Percentiles rank a stretch among this genome's conserved stretches.
phyloP scores from a whole-genome alignment of 1,139 yeast genomes.

The Geotrichum australiense region DNA sequence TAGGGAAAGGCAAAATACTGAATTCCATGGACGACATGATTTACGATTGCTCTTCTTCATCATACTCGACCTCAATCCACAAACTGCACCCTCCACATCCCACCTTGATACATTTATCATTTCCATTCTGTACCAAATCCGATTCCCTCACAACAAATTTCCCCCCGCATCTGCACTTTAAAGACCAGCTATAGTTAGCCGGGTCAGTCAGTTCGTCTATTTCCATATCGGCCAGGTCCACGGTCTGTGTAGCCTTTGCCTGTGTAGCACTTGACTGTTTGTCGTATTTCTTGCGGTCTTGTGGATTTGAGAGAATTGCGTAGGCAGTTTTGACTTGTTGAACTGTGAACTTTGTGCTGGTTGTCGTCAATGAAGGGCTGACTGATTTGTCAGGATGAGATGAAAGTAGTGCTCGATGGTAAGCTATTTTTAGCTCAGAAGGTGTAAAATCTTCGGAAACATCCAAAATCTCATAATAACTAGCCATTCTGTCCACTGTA shows the following conservation, averaged over 20 bases:
- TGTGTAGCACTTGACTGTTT: slow-evolving; percentile 40
- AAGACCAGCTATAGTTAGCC: slow-evolving; percentile 38
- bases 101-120: slow-evolving; percentile 57
- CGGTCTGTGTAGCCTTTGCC: slow-evolving; percentile 44
- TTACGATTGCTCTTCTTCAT: too few species aligned
- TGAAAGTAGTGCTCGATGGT: slow-evolving; percentile 48
- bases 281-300: slow-evolving; percentile 45
- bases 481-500: not conserved
- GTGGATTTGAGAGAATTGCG: slow-evolving; percentile 40
- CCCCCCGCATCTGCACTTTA: slow-evolving; percentile 62
- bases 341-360: slow-evolving; percentile 4
- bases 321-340: slow-evolving; percentile 54
- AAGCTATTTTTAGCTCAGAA: slow-evolving; percentile 52
- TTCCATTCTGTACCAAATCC: slow-evolving; percentile 49
- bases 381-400: slow-evolving; percentile 68
- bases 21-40: too few species aligned
- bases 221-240: slow-evolving; percentile 50
- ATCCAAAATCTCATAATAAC: slow-evolving; percentile 49
- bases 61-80: slow-evolving; percentile 71
- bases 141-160: slow-evolving; percentile 56
- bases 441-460: slow-evolving; percentile 37
- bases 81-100: slow-evolving; percentile 79
- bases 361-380: slow-evolving; percentile 30
- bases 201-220: slow-evolving; percentile 27
- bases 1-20: too few species aligned